Percentiles rank a stretch among this genome's conserved stretches.
phyloP scores from a whole-genome alignment of 1,284 basidiomycete species.

The Melanopsichium pennsylvanicum region DNA sequence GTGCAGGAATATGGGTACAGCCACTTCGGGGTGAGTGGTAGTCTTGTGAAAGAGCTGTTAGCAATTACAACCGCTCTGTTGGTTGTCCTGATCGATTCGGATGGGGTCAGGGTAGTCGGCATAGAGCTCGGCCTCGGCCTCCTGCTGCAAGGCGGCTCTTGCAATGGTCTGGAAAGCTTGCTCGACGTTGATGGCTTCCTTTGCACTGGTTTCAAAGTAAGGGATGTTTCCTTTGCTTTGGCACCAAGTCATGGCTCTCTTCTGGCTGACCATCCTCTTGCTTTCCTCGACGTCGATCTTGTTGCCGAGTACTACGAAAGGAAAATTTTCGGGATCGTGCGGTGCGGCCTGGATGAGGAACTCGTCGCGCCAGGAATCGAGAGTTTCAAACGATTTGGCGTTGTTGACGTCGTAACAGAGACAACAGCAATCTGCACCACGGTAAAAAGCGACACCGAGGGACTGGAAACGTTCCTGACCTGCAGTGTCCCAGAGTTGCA shows the following conservation, averaged over 20 bases:
- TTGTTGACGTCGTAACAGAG: conserved; percentile 96
- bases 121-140: conserved; percentile 93
- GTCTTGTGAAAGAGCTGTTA: conserved; percentile 61
- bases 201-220: conserved; percentile 99
- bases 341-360: conserved; percentile 80
- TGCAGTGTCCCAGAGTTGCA: conserved; percentile 98
- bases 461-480: conserved; percentile 99
- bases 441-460: conserved; percentile 97
- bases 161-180: conserved; percentile 99
- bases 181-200: conserved; percentile 99
- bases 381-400: conserved; percentile 94
- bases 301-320: conserved; percentile 90
- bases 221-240: conserved; percentile 99
- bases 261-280: conserved; percentile 98
- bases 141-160: conserved; percentile 96
- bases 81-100: conserved; percentile 90
- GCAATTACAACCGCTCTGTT: conserved; percentile 92
- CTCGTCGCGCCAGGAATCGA: conserved; percentile 65
- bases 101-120: conserved; percentile 99
- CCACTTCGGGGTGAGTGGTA: too few relatives aligned
- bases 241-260: conserved; percentile 99
- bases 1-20: too few relatives aligned
- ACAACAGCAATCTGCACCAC: conserved; percentile 98
- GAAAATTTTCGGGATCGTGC: conserved; percentile 98
- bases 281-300: conserved; percentile 99